Conservation (phyloP, 441 rosid genomes). For the Gossypium schwendimanii region DNA sequence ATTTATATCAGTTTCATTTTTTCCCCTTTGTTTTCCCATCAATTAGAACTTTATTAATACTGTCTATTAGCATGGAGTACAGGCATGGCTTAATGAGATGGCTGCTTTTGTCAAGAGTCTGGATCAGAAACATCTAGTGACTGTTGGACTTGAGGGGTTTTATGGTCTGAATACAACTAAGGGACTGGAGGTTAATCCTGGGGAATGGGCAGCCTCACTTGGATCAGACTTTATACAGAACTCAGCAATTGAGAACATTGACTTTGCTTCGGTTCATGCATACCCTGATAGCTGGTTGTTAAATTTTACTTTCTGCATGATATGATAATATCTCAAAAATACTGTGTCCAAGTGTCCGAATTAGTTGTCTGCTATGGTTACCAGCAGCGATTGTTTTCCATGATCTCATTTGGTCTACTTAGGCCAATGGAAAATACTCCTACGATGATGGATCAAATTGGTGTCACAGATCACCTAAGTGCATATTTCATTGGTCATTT, state of each 20-base stretch:
- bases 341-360: neutral
- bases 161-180: constrained; percentile 25
- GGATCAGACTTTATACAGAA: constrained; percentile 42
- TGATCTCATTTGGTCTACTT: neutral
- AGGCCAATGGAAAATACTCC: neutral
- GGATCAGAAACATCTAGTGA: constrained; percentile 35
- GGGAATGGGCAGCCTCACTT: constrained; percentile 43
- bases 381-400: neutral
- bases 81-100: constrained; percentile 32
- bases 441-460: neutral
- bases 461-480: neutral
- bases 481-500: neutral
- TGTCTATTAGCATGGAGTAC: neutral
- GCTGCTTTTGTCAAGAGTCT: constrained; percentile 39
- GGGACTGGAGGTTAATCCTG: constrained; percentile 33
- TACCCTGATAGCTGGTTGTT: constrained; percentile 53
- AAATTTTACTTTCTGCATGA: neutral
- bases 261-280: constrained; percentile 49
- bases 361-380: neutral
- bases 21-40: neutral
- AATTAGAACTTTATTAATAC: neutral
- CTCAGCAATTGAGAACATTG: constrained; percentile 33
- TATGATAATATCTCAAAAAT: neutral
- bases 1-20: neutral
- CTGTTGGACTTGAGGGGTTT: constrained; percentile 45